Conservation (phyloP, 1,139 yeast genomes). For the Petasospora rhodanensis region DNA sequence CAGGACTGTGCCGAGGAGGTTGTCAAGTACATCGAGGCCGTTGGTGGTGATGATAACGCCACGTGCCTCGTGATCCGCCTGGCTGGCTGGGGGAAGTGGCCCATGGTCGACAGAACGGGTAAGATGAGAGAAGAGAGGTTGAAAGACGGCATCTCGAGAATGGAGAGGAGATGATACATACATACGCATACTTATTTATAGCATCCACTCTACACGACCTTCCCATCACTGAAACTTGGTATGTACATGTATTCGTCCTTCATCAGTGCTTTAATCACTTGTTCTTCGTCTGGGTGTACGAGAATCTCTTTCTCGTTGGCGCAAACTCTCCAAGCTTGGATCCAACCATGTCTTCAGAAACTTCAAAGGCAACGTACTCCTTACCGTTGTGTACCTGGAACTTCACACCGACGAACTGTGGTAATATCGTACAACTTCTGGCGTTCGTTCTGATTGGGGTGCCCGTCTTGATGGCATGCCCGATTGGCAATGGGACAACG, state of each 20-base stretch:
- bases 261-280: too few species aligned
- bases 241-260: too few species aligned
- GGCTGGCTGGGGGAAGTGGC: conserved; percentile 95
- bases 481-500: conserved; percentile 87
- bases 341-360: conserved; percentile 97
- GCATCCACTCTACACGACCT: too few species aligned
- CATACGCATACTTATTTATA: background rate
- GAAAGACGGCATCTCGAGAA: conserved; percentile 44
- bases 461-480: conserved; percentile 74
- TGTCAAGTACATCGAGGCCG: conserved; percentile 73
- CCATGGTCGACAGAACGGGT: conserved; percentile 76
- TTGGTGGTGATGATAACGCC: conserved; percentile 94
- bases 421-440: conserved; percentile 87
- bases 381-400: conserved; percentile 96
- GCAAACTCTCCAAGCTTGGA: conserved; percentile 93
- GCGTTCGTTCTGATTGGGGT: conserved; percentile 93
- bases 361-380: conserved; percentile 83
- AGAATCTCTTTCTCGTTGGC: conserved; percentile 76
- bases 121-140: conserved; percentile 70
- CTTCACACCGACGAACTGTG: conserved; percentile 90
- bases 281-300: conserved; percentile 60
- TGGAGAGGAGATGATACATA: conserved; percentile 25
- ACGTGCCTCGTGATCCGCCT: conserved; percentile 79
- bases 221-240: too few species aligned
- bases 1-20: conserved; percentile 84